These are phyloP conservation scores for Desmodesmus armatus DNA, from an alignment of 139 green algal species.

Conservation along the genomic window DNA sequence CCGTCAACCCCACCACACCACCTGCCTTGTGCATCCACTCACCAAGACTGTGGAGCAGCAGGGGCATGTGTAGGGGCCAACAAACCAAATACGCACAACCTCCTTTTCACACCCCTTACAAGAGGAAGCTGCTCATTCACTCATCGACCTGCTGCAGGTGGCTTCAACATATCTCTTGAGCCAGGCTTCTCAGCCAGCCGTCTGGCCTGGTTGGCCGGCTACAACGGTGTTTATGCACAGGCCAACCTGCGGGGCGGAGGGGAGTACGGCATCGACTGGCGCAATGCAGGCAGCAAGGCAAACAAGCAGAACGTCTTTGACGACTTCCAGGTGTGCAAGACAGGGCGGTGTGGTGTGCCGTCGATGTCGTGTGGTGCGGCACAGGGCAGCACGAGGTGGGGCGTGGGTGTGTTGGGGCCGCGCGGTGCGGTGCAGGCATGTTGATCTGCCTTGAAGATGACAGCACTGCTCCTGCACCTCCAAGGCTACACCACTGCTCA, in stretches of 20 bases:
- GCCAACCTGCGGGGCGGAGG: conserved; percentile 92
- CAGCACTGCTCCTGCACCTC: no score
- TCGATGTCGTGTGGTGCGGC: background rate
- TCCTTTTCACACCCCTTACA: background rate
- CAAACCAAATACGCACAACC: background rate
- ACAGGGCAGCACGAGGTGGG: no score
- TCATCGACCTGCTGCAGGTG: conserved; percentile 46
- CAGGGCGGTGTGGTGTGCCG: background rate
- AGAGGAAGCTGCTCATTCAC: background rate
- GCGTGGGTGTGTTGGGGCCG: background rate
- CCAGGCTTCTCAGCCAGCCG: conserved; percentile 80
- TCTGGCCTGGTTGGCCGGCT: conserved; percentile 64
- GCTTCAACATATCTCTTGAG: conserved; percentile 93
- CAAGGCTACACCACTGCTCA: no score
- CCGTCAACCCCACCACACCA: no score
- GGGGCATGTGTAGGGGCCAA: no score
- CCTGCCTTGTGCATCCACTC: no score
- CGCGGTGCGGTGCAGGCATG: background rate
- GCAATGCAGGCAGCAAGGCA: conserved; percentile 75
- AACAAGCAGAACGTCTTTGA: conserved; percentile 93
- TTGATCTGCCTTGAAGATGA: no score
- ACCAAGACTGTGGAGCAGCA: no score
- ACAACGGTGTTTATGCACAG: conserved; percentile 68
- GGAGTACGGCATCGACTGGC: conserved; percentile 93
- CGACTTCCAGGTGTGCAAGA: conserved; percentile 65